A percentile compares a stretch with the other conserved stretches of the same genome.
phyloP scores from a whole-genome alignment of 1,284 basidiomycete species.

The Ganoderma meredithae region DNA sequence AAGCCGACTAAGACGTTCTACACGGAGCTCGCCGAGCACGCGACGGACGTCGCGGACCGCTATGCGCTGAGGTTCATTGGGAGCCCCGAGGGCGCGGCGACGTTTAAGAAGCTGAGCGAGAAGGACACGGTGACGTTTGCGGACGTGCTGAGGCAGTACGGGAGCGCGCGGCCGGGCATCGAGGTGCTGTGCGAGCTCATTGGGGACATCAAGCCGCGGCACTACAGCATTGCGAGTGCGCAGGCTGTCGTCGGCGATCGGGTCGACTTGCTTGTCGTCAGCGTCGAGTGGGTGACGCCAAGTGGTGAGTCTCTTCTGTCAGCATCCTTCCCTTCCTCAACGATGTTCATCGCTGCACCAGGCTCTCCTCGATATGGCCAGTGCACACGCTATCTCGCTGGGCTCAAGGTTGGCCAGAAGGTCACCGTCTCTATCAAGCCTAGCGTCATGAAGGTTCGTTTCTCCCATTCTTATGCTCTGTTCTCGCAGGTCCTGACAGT shows the following conservation, averaged over 20 bases:
- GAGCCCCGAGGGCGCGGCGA: conserved; percentile 88
- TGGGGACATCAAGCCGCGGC: conserved; percentile 95
- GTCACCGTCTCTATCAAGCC: conserved; percentile 99
- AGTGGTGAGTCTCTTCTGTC: conserved; percentile 62
- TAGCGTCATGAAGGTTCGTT: conserved; percentile 94
- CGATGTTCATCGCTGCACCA: conserved; percentile 40
- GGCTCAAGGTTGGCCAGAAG: conserved; percentile 86
- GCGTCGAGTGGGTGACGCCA: conserved; percentile 93
- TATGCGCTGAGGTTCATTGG: conserved; percentile 93
- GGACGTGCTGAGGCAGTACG: conserved; percentile 85
- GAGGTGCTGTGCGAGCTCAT: conserved; percentile 89
- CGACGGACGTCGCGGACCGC: conserved; percentile 77
- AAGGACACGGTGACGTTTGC: conserved; percentile 96
- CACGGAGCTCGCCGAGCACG: conserved; percentile 84
- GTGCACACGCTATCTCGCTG: conserved; percentile 94
- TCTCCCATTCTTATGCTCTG: not conserved
- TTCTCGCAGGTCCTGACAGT: not conserved
- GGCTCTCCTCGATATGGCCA: conserved; percentile 89
- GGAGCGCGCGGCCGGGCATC: conserved; percentile 81
- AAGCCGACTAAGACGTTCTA: conserved; percentile 97
- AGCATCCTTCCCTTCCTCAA: not conserved
- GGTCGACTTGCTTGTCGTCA: conserved; percentile 95
- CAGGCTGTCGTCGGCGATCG: conserved; percentile 95
- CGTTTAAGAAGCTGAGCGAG: conserved; percentile 96
- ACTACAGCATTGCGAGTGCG: conserved; percentile 97